These are phyloP conservation scores for Cyberlindnera suaveolens DNA, from an alignment of 805 yeast genomes.

Conservation along the genomic window DNA sequence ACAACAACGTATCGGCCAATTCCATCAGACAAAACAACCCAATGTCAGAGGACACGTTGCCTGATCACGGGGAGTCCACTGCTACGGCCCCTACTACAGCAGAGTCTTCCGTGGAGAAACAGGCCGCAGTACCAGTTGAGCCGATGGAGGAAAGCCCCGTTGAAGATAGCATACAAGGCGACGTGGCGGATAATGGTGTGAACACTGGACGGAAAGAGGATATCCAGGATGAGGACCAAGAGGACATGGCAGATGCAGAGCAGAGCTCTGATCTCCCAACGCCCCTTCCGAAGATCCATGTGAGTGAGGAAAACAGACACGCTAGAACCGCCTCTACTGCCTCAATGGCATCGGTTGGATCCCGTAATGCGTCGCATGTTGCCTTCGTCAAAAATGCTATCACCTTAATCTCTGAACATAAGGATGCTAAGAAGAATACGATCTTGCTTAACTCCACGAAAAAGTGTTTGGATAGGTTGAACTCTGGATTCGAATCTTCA, in stretches of 20 bases:
- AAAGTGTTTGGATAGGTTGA: conserved; percentile 25
- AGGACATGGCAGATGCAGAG: conserved; percentile 17
- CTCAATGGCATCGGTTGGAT: conserved; percentile 14
- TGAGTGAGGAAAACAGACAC: conserved; percentile 12
- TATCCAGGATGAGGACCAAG: conserved; percentile 8
- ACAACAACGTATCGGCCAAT: background rate
- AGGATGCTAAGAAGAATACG: conserved; percentile 50
- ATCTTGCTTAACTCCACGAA: conserved; percentile 28
- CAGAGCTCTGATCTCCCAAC: conserved; percentile 10
- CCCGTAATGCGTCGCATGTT: conserved; percentile 27
- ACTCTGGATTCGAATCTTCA: conserved; percentile 35
- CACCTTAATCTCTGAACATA: conserved; percentile 47
- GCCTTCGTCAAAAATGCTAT: conserved; percentile 51
- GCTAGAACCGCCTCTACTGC: conserved; percentile 16
- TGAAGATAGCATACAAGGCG: background rate
- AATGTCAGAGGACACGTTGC: background rate
- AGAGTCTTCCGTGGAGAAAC: background rate
- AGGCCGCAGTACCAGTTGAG: no score
- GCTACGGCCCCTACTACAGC: background rate
- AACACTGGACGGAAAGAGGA: background rate
- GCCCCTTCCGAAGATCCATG: conserved; percentile 15
- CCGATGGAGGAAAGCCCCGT: background rate
- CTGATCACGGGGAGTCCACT: background rate
- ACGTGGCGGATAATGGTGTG: background rate
- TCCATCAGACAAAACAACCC: background rate